A percentile compares a stretch with the other conserved stretches of the same genome.
Evolutionary conservation across 306 rosid species (phyloP).

Genomic region (Boehmeria nivea): DNA sequence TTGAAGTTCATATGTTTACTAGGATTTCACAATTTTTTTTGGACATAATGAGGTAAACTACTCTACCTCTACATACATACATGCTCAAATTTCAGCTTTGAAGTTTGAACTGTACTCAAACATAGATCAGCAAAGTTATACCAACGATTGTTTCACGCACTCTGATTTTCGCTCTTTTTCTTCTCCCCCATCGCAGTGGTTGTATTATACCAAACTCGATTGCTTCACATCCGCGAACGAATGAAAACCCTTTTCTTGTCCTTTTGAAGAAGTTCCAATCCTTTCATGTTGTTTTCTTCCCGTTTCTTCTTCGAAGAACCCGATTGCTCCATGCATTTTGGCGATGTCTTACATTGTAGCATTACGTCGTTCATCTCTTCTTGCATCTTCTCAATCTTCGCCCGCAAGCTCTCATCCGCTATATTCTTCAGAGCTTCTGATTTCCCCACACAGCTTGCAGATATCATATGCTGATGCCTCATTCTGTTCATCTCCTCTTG

Average conservation of each 20-base stretch:
- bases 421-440: too few relatives aligned
- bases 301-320: constrained; percentile 32
- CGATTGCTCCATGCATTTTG: constrained; percentile 28
- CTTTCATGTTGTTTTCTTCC: constrained; percentile 35
- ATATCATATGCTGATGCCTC: too few relatives aligned
- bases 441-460: neutral
- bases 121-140: too few relatives aligned
- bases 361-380: constrained; percentile 27
- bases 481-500: constrained; percentile 25
- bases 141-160: too few relatives aligned
- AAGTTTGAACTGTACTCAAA: too few relatives aligned
- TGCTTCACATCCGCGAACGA: constrained; percentile 53
- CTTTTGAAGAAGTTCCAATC: constrained; percentile 26
- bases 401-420: too few relatives aligned
- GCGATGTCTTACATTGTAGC: constrained; percentile 35
- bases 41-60: neutral
- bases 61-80: neutral
- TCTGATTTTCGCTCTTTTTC: too few relatives aligned
- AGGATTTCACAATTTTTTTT: too few relatives aligned
- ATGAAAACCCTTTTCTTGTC: constrained; percentile 54
- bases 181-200: too few relatives aligned
- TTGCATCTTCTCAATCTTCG: constrained; percentile 16
- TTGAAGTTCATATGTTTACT: neutral
- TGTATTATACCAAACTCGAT: too few relatives aligned
- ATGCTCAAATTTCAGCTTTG: too few relatives aligned